phyloP scores from a whole-genome alignment of 768 basidiomycete genomes.

The Termitomyces sp. region DNA sequence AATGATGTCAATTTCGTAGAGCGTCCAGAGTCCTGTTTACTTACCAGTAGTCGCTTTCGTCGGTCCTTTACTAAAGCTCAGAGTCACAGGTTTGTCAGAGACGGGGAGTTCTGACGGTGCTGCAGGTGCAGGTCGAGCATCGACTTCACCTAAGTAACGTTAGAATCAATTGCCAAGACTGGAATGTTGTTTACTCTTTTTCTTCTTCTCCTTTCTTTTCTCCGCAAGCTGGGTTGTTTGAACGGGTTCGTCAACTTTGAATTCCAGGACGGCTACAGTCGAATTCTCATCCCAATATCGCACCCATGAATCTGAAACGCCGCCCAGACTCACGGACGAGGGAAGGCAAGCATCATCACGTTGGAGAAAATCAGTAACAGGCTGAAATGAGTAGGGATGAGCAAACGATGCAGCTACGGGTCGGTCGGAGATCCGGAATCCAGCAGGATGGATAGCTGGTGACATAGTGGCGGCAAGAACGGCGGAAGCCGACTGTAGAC shows the following conservation, averaged over 20 bases:
- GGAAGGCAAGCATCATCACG: slow-evolving; percentile 75
- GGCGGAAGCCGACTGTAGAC: slow-evolving; percentile 68
- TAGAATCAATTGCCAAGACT: not conserved
- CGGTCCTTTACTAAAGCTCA: slow-evolving; percentile 64
- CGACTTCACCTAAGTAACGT: slow-evolving; percentile 16
- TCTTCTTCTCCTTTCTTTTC: slow-evolving; percentile 62
- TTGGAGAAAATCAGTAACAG: slow-evolving; percentile 67
- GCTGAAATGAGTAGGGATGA: slow-evolving; percentile 87
- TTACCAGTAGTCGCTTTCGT: slow-evolving; percentile 29
- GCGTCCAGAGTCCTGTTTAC: not conserved
- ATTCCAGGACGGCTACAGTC: slow-evolving; percentile 70
- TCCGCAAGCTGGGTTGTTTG: slow-evolving; percentile 35
- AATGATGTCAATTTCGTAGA: slow-evolving; percentile 4
- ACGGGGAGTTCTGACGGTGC: slow-evolving; percentile 70
- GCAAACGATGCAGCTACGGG: slow-evolving; percentile 93
- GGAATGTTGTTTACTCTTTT: slow-evolving; percentile 32
- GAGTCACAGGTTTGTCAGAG: slow-evolving; percentile 77
- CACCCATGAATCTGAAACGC: slow-evolving; percentile 70
- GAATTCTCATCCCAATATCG: slow-evolving; percentile 93
- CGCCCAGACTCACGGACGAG: slow-evolving; percentile 67
- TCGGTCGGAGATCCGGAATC: slow-evolving; percentile 87
- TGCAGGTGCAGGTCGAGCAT: slow-evolving; percentile 34
- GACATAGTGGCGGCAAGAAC: slow-evolving; percentile 88
- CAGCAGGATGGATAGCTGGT: slow-evolving; percentile 82
- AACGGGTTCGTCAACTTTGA: slow-evolving; percentile 65